Conservation (phyloP, 2,329 filamentous ascomycete genomes). For the Spiromastix sp. region DNA sequence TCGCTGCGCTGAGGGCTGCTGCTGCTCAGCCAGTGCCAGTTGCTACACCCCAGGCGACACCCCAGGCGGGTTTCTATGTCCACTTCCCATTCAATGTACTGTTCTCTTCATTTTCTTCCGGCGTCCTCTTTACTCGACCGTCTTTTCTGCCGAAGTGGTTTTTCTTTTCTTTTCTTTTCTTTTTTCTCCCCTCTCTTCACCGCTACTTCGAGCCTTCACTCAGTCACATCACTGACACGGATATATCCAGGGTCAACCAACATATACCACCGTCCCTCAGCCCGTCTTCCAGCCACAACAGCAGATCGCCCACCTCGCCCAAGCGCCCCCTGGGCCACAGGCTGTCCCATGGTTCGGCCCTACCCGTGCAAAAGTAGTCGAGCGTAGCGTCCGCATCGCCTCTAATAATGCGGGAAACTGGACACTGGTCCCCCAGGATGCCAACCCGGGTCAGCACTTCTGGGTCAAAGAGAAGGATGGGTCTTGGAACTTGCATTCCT, state of each 20-base stretch:
- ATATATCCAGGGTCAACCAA: not conserved
- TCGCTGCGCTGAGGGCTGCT: too few relatives aligned
- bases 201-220: too few relatives aligned
- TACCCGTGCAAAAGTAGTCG: constrained; percentile 18
- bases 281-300: not conserved
- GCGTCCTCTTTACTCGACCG: too few relatives aligned
- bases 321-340: not conserved
- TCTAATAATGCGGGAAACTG: constrained; percentile 14
- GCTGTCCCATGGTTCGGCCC: constrained; percentile 11
- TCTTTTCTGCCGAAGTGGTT: too few relatives aligned
- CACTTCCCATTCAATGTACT: too few relatives aligned
- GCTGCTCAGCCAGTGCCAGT: too few relatives aligned
- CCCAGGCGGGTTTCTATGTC: too few relatives aligned
- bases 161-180: too few relatives aligned
- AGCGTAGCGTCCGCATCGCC: constrained; percentile 20
- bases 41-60: too few relatives aligned
- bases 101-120: too few relatives aligned
- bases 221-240: too few relatives aligned
- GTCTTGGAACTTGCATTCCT: constrained; percentile 22
- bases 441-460: constrained; percentile 19
- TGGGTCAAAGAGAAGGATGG: constrained; percentile 27
- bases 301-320: not conserved
- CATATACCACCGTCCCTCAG: not conserved
- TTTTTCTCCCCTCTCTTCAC: too few relatives aligned
- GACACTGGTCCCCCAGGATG: constrained; percentile 21